Evolutionary conservation across 306 rosid genomes (phyloP), one percentile per base, ranked within the genome.

Genomic region (Amphicarpaea edgeworthii): DNA sequence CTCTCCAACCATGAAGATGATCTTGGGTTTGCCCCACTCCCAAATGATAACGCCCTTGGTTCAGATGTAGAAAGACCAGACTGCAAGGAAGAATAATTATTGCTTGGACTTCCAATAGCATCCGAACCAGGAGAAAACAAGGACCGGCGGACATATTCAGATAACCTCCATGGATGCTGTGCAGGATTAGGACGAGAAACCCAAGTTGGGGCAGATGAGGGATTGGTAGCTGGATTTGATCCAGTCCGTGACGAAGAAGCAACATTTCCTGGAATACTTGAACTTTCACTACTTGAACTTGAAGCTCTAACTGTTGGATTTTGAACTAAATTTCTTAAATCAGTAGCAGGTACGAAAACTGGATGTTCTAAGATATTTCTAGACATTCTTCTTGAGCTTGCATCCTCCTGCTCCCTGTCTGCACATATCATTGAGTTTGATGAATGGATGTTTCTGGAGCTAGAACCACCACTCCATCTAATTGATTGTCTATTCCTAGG

Each of bases 91-190:
- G 85, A 62, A 62, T 59, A 78, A 72, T 73, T 84, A 78, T 82
- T 62, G 70, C 79, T 77, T 53, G 83, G 89, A 70, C 83, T 87
- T 28, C 89, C 92, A 53, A 80, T 72, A 54, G 90, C 65, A 62
- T 88, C 97, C n/a, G 81, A 71, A 32, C 88, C 85, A 32, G 89
- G 79, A 74, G 96, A 82, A 79, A 87, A 84, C 82, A 90, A 79
- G 46, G 93, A 85, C 57, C 92, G 88, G 9, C 96, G 92, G 12
- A 88, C 90, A 86, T 82, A 88, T 78, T 88, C 97, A 6, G 93
- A 79, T 40, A 92, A 70, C 76, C 97, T 90, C 68, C 93, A 77
- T 2, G 90, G 93, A 79, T 82, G 79, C 46, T 86, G 93, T 1
- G 86, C 88, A 20, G 86, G 82, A 82, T 41, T 85, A 77, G 88